A percentile compares a stretch with the other conserved stretches of the same genome.
Conservation (phyloP, 495 filamentous ascomycete species). For the Aspergillus ostianus region DNA sequence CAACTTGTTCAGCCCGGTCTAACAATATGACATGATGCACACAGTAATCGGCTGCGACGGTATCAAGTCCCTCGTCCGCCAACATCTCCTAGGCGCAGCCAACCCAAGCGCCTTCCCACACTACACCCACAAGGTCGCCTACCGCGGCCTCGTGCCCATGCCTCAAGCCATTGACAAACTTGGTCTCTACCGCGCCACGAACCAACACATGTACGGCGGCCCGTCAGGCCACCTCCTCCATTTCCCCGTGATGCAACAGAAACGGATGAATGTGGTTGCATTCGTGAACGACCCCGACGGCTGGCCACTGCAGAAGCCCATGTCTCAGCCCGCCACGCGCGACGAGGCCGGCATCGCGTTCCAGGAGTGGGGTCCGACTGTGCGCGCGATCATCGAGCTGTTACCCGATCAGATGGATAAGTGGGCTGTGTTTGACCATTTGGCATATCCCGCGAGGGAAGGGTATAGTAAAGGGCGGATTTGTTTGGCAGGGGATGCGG, state of each 20-base stretch:
- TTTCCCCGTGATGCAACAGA: slow-evolving; percentile 41
- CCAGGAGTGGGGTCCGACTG: slow-evolving; percentile 34
- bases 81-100: slow-evolving; percentile 40
- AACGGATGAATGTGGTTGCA: slow-evolving; percentile 47
- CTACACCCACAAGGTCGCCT: slow-evolving; percentile 53
- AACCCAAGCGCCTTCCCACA: slow-evolving; percentile 39
- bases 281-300: slow-evolving; percentile 39
- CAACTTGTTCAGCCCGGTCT: too few relatives aligned
- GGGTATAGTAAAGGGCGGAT: slow-evolving; percentile 38
- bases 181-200: slow-evolving; percentile 38
- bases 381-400: slow-evolving; percentile 38
- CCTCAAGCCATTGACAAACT: slow-evolving; percentile 35
- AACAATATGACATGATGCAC: neutral
- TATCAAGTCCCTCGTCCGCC: slow-evolving; percentile 52
- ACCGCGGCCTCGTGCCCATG: slow-evolving; percentile 54
- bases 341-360: slow-evolving; percentile 31
- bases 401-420: slow-evolving; percentile 47
- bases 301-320: slow-evolving; percentile 30
- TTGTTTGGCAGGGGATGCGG: slow-evolving; percentile 50
- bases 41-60: slow-evolving; percentile 56
- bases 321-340: slow-evolving; percentile 21
- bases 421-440: slow-evolving; percentile 57
- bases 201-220: slow-evolving; percentile 44
- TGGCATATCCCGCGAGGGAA: slow-evolving; percentile 36
- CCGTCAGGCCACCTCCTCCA: slow-evolving; percentile 43